Percentiles rank a stretch among this genome's conserved stretches.
These are phyloP conservation scores for Erythrobasidium hasegawianum DNA, from an alignment of 1,284 basidiomycete species.

Conservation along the genomic window DNA sequence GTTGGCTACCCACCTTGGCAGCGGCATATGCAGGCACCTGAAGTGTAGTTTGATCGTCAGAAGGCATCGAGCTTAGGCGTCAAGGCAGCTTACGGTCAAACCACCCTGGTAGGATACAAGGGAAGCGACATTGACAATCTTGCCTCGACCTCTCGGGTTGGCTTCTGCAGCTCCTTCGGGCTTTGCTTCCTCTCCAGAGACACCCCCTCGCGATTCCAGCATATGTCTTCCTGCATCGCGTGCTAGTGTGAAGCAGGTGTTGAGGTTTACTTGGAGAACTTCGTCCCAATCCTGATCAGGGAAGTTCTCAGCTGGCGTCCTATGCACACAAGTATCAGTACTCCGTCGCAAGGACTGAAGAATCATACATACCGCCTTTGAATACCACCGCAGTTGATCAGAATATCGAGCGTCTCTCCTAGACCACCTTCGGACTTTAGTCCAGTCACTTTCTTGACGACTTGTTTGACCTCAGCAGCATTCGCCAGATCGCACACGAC, in stretches of 20 bases:
- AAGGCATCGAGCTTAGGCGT: too few relatives aligned
- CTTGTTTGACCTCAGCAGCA: constrained; percentile 62
- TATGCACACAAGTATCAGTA: constrained; percentile 37
- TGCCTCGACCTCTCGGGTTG: constrained; percentile 60
- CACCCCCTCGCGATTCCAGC: constrained; percentile 54
- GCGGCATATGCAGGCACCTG: not conserved
- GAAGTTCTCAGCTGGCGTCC: constrained; percentile 76
- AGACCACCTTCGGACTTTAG: constrained; percentile 56
- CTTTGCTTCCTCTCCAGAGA: constrained; percentile 41
- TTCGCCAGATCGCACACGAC: constrained; percentile 74
- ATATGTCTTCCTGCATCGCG: constrained; percentile 75
- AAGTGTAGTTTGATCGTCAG: not conserved
- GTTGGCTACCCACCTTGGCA: not conserved
- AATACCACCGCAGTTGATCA: constrained; percentile 93
- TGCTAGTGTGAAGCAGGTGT: constrained; percentile 68
- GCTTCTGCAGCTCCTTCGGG: constrained; percentile 31
- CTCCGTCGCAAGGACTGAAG: too few relatives aligned
- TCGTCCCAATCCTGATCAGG: constrained; percentile 84
- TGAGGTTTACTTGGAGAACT: constrained; percentile 63
- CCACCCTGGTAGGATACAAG: constrained; percentile 75
- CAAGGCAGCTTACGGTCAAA: constrained; percentile 72
- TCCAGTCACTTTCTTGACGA: constrained; percentile 48
- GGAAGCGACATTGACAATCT: constrained; percentile 77
- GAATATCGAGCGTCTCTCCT: constrained; percentile 66
- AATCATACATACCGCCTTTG: constrained; percentile 59